Evolutionary conservation across 495 filamentous ascomycete species (phyloP).

Genomic region (Aspergillus steynii): DNA sequence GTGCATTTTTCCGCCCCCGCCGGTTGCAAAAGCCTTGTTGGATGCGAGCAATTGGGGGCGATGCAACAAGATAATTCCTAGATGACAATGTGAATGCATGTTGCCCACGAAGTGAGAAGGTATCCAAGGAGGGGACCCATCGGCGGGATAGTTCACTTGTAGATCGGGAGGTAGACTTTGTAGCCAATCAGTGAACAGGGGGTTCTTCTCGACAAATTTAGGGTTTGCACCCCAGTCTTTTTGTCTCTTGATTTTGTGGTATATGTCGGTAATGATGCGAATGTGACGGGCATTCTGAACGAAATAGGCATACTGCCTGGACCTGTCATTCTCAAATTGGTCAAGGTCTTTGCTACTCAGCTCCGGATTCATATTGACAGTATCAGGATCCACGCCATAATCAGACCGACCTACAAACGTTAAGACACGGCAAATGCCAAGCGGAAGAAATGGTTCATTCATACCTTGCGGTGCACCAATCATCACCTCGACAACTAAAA

Average conservation of each 20-base stretch:
- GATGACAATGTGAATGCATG: constrained; percentile 88
- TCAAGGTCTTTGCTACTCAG: constrained; percentile 66
- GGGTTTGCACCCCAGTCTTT: constrained; percentile 91
- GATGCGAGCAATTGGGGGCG: constrained; percentile 81
- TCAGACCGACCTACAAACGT: constrained; percentile 72
- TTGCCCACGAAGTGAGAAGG: constrained; percentile 90
- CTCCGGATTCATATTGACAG: constrained; percentile 74
- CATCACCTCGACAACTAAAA: constrained; percentile 88
- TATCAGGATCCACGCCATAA: constrained; percentile 70
- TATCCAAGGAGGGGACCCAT: constrained; percentile 82
- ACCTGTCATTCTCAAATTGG: constrained; percentile 72
- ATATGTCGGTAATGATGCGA: constrained; percentile 71
- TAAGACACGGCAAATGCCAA: constrained; percentile 15
- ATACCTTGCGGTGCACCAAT: constrained; percentile 92
- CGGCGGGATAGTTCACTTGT: constrained; percentile 72
- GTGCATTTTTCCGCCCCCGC: constrained; percentile 81
- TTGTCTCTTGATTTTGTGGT: constrained; percentile 75
- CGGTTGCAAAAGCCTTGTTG: constrained; percentile 69
- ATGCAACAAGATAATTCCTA: constrained; percentile 85
- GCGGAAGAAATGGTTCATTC: constrained; percentile 19
- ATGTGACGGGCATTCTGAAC: constrained; percentile 76
- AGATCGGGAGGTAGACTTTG: constrained; percentile 76
- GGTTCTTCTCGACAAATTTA: constrained; percentile 75
- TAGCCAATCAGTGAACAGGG: constrained; percentile 72
- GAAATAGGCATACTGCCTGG: constrained; percentile 81